Percentiles rank a stretch among this genome's conserved stretches.
phyloP scores from a whole-genome alignment of 257 asterid species.

The Cruciata laevipes region DNA sequence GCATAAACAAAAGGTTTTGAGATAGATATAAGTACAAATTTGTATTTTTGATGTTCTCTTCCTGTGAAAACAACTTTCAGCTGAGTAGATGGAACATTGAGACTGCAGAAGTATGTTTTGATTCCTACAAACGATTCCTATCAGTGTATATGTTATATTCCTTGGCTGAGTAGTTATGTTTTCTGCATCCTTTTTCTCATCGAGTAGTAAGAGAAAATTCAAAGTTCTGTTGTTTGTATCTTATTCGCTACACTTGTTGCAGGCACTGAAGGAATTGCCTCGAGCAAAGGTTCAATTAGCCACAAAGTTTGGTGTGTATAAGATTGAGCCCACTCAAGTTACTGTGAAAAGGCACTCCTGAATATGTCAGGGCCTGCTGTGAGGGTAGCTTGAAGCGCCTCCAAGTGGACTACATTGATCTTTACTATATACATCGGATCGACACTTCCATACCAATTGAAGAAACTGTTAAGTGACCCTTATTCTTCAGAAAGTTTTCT shows the following conservation, averaged over 20 bases:
- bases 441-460: slow-evolving; percentile 55
- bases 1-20: not conserved
- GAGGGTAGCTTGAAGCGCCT: slow-evolving; percentile 56
- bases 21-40: not conserved
- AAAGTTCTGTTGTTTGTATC: not conserved
- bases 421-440: slow-evolving; percentile 48
- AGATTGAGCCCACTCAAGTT: slow-evolving; percentile 24
- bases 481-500: not conserved
- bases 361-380: slow-evolving; percentile 53
- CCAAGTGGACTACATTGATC: slow-evolving; percentile 56
- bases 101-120: not conserved
- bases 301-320: slow-evolving; percentile 50
- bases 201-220: not conserved
- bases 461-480: slow-evolving; percentile 39
- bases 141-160: not conserved
- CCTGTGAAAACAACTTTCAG: not conserved
- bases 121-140: not conserved
- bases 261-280: slow-evolving; percentile 59
- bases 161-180: not conserved
- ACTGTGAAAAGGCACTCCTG: slow-evolving; percentile 51
- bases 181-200: not conserved
- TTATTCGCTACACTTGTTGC: slow-evolving; percentile 9
- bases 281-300: slow-evolving; percentile 55
- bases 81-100: not conserved
- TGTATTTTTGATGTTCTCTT: not conserved